Evolutionary conservation across 2,329 filamentous ascomycete genomes (phyloP), one percentile per base, ranked within the genome.

Genomic region (Epicoccum nigrum): DNA sequence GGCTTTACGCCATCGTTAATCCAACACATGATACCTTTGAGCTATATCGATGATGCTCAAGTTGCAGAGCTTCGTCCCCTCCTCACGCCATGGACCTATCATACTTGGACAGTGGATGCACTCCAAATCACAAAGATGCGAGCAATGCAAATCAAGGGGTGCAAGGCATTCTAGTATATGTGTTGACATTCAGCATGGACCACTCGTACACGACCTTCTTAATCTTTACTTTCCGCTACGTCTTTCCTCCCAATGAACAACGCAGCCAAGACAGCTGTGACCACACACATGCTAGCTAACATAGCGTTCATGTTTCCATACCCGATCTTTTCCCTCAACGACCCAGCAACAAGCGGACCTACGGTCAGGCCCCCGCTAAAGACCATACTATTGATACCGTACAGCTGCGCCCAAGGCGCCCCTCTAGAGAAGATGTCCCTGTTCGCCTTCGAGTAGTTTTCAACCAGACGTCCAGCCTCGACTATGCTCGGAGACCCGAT

Each of bases 381-480:
- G 0, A 84, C 77, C 76, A 87, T 80, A n/a, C 80, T 83, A 59
- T 83, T 86, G 51, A 88, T 73, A 2, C 82, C 84, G 64, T 87
- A 88, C 0, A 87, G 74, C 68, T 88, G 86, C 2, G 84, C 85
- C 62, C 86, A 86, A 0, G 85, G 84, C 0, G 82, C 81, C 4
- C 80, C 74, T 1, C 82, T 81, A 15, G 11, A 35, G 56, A 86
- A 86, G 42, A 83, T 73, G 0, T 77, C 77, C 1, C 75, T 75
- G 48, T 86, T 86, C 1, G 78, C 78, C 37, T 78, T 74, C 53
- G 83, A 77, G 59, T 83, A 86, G 33, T 75, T 77, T 55, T 83
- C 78, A 1, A 86, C 77, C 0, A 86, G 75, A 9, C 74, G 71
- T 4, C 81, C 81, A 1, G 81, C 76, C 65, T 86, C 84, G 15